Evolutionary conservation across 371 early-diverging fungal species (phyloP).

Genomic region (Mortierella sp.): DNA sequence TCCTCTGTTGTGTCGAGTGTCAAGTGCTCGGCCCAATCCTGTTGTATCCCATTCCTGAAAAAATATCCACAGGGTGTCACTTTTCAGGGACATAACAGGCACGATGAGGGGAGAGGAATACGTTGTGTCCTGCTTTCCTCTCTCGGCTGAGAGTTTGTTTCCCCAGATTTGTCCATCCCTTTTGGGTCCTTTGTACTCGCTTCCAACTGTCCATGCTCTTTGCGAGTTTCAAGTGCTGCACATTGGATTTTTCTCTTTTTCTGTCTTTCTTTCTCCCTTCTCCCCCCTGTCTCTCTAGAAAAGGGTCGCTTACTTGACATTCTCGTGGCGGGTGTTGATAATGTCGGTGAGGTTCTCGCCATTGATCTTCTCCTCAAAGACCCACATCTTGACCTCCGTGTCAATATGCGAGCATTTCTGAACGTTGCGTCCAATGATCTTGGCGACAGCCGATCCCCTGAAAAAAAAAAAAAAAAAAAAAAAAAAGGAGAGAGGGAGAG

Average conservation of each 20-base stretch:
- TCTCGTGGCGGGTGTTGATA: conserved; percentile 95
- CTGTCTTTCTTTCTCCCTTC: not conserved
- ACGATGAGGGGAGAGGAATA: too few species aligned
- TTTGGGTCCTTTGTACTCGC: too few species aligned
- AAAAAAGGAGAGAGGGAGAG: conserved; percentile 12
- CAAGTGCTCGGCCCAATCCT: too few species aligned
- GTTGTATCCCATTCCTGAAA: too few species aligned
- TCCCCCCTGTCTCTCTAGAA: not conserved
- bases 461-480: not conserved
- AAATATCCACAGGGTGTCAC: too few species aligned
- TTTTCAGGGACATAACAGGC: too few species aligned
- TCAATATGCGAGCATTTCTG: conserved; percentile 72
- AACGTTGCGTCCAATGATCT: conserved; percentile 93
- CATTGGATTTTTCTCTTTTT: not conserved
- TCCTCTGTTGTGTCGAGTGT: too few species aligned
- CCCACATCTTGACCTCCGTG: conserved; percentile 92
- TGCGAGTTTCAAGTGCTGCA: not conserved
- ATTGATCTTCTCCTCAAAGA: conserved; percentile 90
- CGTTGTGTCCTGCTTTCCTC: too few species aligned
- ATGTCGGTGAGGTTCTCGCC: conserved; percentile 93
- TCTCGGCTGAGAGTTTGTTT: too few species aligned
- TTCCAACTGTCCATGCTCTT: conserved; percentile 1
- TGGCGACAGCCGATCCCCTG: conserved; percentile 97
- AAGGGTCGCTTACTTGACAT: conserved; percentile 80
- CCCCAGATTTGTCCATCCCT: too few species aligned